Evolutionary conservation across 2,329 filamentous ascomycete genomes (phyloP).

Genomic region (Fusarium coicis): DNA sequence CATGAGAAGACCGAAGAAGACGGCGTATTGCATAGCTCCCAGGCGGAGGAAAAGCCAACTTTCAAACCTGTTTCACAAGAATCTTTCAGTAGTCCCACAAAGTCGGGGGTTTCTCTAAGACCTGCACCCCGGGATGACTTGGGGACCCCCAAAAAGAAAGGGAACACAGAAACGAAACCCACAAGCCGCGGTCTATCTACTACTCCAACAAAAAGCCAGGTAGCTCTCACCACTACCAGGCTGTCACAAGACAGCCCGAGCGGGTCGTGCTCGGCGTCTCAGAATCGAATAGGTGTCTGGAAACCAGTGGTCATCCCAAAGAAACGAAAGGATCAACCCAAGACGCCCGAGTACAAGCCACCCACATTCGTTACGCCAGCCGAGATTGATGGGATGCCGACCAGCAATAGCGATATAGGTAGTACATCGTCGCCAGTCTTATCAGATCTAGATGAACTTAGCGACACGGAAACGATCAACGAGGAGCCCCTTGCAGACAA

Average conservation of each 20-base stretch:
- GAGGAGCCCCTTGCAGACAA: conserved; percentile 10
- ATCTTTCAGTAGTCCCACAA: conserved; percentile 27
- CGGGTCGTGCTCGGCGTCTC: conserved; percentile 5
- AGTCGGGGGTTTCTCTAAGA: conserved; percentile 8
- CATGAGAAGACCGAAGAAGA: neutral
- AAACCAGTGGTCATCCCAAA: neutral
- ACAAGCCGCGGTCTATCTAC: conserved; percentile 14
- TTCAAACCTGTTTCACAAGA: conserved; percentile 22
- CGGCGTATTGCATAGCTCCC: conserved; percentile 5
- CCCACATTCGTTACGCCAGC: conserved; percentile 19
- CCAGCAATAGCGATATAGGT: neutral
- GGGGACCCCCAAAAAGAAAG: conserved; percentile 21
- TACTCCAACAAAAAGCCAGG: conserved; percentile 23
- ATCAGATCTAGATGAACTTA: conserved; percentile 30
- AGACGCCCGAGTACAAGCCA: conserved; percentile 3
- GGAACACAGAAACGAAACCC: neutral
- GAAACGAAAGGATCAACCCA: neutral
- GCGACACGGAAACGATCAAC: conserved; percentile 4
- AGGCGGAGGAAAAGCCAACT: conserved; percentile 9
- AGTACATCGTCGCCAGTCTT: conserved; percentile 18
- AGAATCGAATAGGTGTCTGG: conserved; percentile 5
- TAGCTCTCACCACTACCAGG: neutral
- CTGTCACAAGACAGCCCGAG: conserved; percentile 16
- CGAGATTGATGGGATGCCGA: conserved; percentile 11
- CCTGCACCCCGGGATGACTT: conserved; percentile 12